Evolutionary conservation across 2,329 filamentous ascomycete genomes (phyloP).

Genomic region (Epichloe amarillans): DNA sequence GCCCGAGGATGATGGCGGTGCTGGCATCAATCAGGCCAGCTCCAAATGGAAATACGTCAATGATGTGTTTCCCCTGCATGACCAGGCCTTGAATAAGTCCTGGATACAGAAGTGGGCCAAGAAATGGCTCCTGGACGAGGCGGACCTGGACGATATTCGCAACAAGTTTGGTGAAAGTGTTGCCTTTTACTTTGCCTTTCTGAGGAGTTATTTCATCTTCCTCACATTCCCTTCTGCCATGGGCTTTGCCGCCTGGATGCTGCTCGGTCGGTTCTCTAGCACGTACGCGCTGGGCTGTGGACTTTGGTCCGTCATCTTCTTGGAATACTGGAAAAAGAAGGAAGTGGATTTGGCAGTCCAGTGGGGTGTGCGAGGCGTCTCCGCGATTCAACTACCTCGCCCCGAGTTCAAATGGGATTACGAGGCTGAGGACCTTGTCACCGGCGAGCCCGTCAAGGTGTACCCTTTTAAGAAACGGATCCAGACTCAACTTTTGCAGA

Average conservation of each 20-base stretch:
- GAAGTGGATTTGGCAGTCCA: constrained; percentile 74
- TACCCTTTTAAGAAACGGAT: constrained; percentile 68
- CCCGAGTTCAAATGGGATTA: constrained; percentile 69
- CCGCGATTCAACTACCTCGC: constrained; percentile 63
- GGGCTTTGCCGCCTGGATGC: constrained; percentile 63
- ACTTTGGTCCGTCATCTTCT: constrained; percentile 80
- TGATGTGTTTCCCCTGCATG: constrained; percentile 67
- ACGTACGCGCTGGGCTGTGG: constrained; percentile 67
- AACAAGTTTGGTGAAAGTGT: constrained; percentile 71
- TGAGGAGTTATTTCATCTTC: constrained; percentile 81
- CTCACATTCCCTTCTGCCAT: constrained; percentile 69
- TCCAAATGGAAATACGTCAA: constrained; percentile 62
- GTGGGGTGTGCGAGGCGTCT: constrained; percentile 81
- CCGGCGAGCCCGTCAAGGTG: constrained; percentile 62
- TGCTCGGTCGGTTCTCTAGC: constrained; percentile 75
- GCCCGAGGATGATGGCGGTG: constrained; percentile 60
- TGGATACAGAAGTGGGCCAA: constrained; percentile 66
- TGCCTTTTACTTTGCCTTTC: constrained; percentile 86
- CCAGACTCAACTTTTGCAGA: constrained; percentile 61
- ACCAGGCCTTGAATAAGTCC: constrained; percentile 58
- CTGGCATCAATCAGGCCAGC: constrained; percentile 56
- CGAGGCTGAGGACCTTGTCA: constrained; percentile 64
- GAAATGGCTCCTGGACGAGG: constrained; percentile 52
- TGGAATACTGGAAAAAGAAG: constrained; percentile 94
- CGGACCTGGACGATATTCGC: constrained; percentile 61